Evolutionary conservation across 495 filamentous ascomycete species (phyloP), one percentile per base, ranked within the genome.

Genomic region (Talaromyces trachyspermus): DNA sequence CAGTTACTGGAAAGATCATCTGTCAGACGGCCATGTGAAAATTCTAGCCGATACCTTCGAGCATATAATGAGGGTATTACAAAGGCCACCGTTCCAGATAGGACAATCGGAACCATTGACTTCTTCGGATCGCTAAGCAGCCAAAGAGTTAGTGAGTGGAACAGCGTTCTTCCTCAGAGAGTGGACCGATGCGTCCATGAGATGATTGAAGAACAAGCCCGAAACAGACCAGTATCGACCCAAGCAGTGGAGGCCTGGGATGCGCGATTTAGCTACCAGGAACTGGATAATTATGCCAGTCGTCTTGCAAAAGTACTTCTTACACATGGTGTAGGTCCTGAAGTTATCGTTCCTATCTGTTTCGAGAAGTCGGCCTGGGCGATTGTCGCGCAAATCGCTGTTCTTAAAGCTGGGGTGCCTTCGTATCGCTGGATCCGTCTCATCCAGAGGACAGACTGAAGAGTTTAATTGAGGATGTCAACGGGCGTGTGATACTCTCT

Each of bases 401-500:
- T 84, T 14, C 60, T 77, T 5, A 79, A 77, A 51, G 76, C 80
- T 5, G 81, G 81, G 77, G 72, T 15, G 78, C 71, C 0, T 78
- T 78, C 54, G 72, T 81, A 2, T 72, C 69, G 0, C 58, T 86
- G 5, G 80, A 85, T 53, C 71, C 75, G 12, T 60, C 63, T 0
- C 70, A 80, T 35, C 80, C 83, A 0, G 64, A 74, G 46, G 66
- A 67, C 6, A 70, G 82, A 10, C 59, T 82, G 15, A 58, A 68
- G 23, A 69, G 61, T 40, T 71, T 86, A 25, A 68, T 84, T 8
- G 57, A 76, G 15, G 65, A 75, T 42, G 60, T 72, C 18, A 54
- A 54, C n/a, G 61, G 68, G 3, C 52, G 59, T 19, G 43, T 73
- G 2, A 62, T 71, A 1, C 33, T 78, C 5, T 68, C 63, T 36